Base-by-base conservation (phyloP, 495 filamentous ascomycete species). In the Astrothelium macrocarpum region DNA sequence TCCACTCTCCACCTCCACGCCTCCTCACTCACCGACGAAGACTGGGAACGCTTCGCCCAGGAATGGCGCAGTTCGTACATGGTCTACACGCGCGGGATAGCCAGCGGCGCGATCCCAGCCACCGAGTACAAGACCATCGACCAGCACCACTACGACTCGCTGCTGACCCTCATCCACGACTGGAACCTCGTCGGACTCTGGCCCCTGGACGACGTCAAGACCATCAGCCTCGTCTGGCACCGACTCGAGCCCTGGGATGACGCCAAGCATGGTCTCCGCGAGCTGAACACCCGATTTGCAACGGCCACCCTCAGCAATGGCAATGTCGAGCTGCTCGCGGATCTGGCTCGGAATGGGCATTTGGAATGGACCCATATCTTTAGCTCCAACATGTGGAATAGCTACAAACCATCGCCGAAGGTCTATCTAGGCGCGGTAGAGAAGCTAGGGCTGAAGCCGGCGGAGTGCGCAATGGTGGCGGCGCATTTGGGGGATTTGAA, bases 401-500 rank as follows among this genome's bases (percentile, higher is more conserved):
- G 84, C 7, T 93, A 93, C 71, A 95, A 94, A 72, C 90, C 90
- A 7, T 80, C 82, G 65, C 80, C 85, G 18, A 75, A 73, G 45
- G 85, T 87, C 5, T 92, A 91, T 71, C 73, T 78, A 0, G 89
- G 88, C 0, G 89, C 88, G 1, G 87, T 80, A 16, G 68, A 76
- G 49, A 74, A 75, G 49, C 73, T 91, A 53, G 84, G 81, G 0
- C 60, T 86, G 49, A 69, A 81, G 64, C 80, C 84, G 1, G 65
- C 64, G 20, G 80, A 92, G 66, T 87, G 89, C 60, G 87, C 81
- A 0, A 80, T 93, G 83, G 89, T 91, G n/a, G 89, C 90, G 16
- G 83, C 89, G 45, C 90, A 95, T 74, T 71, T 91, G 58, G 68
- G 64, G 14, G 89, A 92, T 70, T 69, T 92, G 64, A 78, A 82